These are phyloP conservation scores for Parasitella parasitica DNA, from an alignment of 371 early-diverging fungal species.

Conservation along the genomic window DNA sequence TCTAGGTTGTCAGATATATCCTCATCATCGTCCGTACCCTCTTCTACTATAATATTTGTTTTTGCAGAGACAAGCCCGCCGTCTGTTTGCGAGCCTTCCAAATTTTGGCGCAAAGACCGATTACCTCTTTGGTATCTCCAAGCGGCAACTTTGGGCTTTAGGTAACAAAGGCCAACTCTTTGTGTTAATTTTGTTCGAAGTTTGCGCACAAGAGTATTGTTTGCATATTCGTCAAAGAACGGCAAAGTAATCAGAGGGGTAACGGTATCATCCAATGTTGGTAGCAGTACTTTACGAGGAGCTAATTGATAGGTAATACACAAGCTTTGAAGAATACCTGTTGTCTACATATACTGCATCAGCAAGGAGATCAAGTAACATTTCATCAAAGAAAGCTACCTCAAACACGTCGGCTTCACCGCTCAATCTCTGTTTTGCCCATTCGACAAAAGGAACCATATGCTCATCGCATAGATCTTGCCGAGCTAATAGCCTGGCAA, in stretches of 20 bases:
- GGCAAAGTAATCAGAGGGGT: constrained; percentile 54
- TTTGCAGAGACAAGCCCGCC: not conserved
- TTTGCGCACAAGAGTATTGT: constrained; percentile 79
- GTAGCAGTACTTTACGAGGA: constrained; percentile 62
- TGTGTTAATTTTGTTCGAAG: constrained; percentile 80
- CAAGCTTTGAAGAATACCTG: constrained; percentile 70
- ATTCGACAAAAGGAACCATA: constrained; percentile 58
- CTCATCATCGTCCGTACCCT: constrained; percentile 56
- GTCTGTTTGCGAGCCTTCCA: constrained; percentile 24
- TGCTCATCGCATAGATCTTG: constrained; percentile 51
- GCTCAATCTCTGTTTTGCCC: constrained; percentile 52
- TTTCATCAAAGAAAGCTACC: constrained; percentile 20
- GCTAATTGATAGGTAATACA: constrained; percentile 70
- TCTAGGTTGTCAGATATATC: constrained; percentile 76
- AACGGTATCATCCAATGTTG: constrained; percentile 54
- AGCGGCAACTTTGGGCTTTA: constrained; percentile 71
- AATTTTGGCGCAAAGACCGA: constrained; percentile 49
- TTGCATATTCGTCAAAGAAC: constrained; percentile 53
- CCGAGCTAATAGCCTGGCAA: constrained; percentile 72
- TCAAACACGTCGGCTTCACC: constrained; percentile 47
- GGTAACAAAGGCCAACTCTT: constrained; percentile 73
- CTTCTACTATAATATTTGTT: not conserved
- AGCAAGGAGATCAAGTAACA: not conserved
- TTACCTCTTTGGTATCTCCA: constrained; percentile 79
- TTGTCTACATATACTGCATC: constrained; percentile 16